Evolutionary conservation across 2,329 filamentous ascomycete species (phyloP).

Genomic region (Alternaria novae-zelandiae): DNA sequence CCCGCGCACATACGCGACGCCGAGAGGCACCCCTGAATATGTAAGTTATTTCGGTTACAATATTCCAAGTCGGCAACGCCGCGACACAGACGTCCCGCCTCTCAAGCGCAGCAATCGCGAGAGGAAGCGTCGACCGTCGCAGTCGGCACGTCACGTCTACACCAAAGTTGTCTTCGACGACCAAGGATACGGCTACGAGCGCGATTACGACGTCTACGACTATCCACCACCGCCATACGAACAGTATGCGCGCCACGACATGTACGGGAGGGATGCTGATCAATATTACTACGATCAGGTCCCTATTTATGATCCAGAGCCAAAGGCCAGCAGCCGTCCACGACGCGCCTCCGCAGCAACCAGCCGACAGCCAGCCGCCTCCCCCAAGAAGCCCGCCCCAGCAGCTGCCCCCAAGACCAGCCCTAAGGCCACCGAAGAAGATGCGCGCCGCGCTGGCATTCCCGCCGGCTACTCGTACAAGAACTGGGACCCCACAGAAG

Average conservation of each 20-base stretch:
- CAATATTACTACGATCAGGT: conserved; percentile 57
- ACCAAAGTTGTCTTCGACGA: conserved; percentile 64
- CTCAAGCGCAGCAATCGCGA: conserved; percentile 51
- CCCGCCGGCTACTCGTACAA: conserved; percentile 92
- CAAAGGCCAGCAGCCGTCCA: conserved; percentile 55
- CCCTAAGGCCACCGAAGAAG: conserved; percentile 67
- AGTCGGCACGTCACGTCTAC: conserved; percentile 61
- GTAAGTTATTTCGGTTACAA: conserved; percentile 66
- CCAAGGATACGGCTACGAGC: conserved; percentile 55
- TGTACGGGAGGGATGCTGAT: conserved; percentile 62
- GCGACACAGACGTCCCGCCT: conserved; percentile 47
- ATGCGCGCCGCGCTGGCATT: conserved; percentile 70
- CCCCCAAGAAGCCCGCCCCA: conserved; percentile 43
- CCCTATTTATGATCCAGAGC: conserved; percentile 53
- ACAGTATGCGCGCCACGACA: conserved; percentile 60
- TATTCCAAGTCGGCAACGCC: conserved; percentile 50
- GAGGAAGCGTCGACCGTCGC: conserved; percentile 59
- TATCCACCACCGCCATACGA: conserved; percentile 57
- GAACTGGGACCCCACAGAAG: conserved; percentile 96
- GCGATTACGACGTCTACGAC: conserved; percentile 54
- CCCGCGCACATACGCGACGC: conserved; percentile 54
- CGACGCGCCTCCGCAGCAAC: conserved; percentile 64
- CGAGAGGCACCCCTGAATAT: conserved; percentile 65
- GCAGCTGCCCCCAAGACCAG: conserved; percentile 37
- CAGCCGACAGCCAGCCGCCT: conserved; percentile 50